Percentiles rank a stretch among this genome's conserved stretches.
These are phyloP conservation scores for Penicillium samsonianum DNA, from an alignment of 495 filamentous ascomycete genomes.

Conservation along the genomic window DNA sequence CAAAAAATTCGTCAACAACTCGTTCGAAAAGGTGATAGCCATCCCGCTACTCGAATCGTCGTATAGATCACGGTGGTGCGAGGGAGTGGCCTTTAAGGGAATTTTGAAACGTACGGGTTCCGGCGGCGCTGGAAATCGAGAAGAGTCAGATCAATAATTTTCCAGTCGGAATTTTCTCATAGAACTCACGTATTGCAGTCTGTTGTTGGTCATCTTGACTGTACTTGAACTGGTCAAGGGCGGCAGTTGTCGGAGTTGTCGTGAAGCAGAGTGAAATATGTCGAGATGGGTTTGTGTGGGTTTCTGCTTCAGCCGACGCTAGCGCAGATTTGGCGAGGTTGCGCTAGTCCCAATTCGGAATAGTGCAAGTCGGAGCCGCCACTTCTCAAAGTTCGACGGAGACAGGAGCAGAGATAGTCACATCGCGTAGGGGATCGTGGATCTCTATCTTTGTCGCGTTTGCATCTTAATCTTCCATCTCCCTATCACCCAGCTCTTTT, in stretches of 20 bases:
- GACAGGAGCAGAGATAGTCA: slow-evolving; percentile 34
- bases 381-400: slow-evolving; percentile 37
- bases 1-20: slow-evolving; percentile 40
- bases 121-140: slow-evolving; percentile 65
- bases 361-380: slow-evolving; percentile 41
- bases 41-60: slow-evolving; percentile 17
- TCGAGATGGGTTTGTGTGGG: slow-evolving; percentile 53
- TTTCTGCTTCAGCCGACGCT: slow-evolving; percentile 46
- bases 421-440: slow-evolving; percentile 55
- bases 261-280: slow-evolving; percentile 46
- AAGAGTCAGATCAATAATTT: slow-evolving; percentile 28
- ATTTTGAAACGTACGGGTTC: slow-evolving; percentile 74
- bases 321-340: slow-evolving; percentile 51
- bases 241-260: slow-evolving; percentile 59
- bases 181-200: slow-evolving; percentile 71
- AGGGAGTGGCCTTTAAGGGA: slow-evolving; percentile 18
- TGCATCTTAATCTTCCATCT: slow-evolving; percentile 29
- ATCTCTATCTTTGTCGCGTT: slow-evolving; percentile 18
- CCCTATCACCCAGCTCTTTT: slow-evolving; percentile 6
- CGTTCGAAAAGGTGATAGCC: slow-evolving; percentile 14
- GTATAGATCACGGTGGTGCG: slow-evolving; percentile 22
- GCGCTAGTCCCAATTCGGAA: slow-evolving; percentile 38
- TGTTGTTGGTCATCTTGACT: slow-evolving; percentile 66
- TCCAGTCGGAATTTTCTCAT: slow-evolving; percentile 4
- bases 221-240: slow-evolving; percentile 51